Base-by-base conservation (phyloP, 1,284 basidiomycete genomes). In the Cryptococcus depauperatus region DNA sequence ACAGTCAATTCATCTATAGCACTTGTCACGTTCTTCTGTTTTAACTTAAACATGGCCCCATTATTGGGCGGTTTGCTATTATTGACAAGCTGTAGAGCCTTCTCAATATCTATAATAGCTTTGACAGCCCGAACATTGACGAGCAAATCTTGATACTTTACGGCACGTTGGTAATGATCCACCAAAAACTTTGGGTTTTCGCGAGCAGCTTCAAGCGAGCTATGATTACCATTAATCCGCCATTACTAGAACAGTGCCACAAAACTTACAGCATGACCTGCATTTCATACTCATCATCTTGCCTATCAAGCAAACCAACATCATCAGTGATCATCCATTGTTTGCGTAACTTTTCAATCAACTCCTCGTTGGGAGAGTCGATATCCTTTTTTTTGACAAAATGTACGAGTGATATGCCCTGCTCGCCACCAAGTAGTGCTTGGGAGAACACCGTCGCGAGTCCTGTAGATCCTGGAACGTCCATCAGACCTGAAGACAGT, bases 201-300 rank as follows among this genome's bases (percentile, higher is more conserved):
- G 21, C 28, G 23, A 7, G 35, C 46, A 25, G 41, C 41, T 37
- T 48, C 27, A 22, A 48, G 27, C 9, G 28, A 32, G 8, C 46
- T 48, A 41, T 33, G 8, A 14, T 33, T 18, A 9, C 32, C n/a
- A 8, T 6, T 33, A 6, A 33, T 14, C 16, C n/a, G 3, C 21
- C 22, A n/a, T 29, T 33, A 39, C 7, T 19, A 9, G 33, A 5
- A n/a, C 21, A 19, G 23, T 3, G 29, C 5, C 13, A 19, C 1
- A 25, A 25, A n/a, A 9, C 9, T 3, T 14, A 22, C 41, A 34
- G 41, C 33, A 33, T 10, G 13, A 34, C 41, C 6, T 43, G 18
- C 29, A 47, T 14, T 10, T 43, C 21, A 21, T 43, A 25, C 25
- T 38, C 26, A 28, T 26, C 27, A 25, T 30, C 35, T n/a, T 32